phyloP scores from a whole-genome alignment of 805 yeast genomes.

The Barnettozyma wickerhamii region DNA sequence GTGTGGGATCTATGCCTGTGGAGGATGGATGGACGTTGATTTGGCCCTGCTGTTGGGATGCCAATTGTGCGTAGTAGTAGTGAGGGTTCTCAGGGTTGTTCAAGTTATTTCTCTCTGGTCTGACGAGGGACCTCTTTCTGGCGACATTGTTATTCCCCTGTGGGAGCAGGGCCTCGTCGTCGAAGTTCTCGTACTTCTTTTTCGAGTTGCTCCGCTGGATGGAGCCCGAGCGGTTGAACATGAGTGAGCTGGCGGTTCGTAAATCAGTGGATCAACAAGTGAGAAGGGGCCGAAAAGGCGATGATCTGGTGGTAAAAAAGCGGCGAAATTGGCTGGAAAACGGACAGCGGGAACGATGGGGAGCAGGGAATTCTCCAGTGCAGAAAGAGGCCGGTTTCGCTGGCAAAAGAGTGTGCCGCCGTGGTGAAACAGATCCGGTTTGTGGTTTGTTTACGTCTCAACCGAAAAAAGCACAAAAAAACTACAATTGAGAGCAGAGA shows the following conservation, averaged over 20 bases:
- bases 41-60: conserved; percentile 59
- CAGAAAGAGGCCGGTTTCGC: too few species aligned
- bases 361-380: too few species aligned
- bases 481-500: too few species aligned
- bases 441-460: too few species aligned
- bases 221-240: conserved; percentile 25
- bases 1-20: conserved; percentile 65
- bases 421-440: too few species aligned
- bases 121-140: conserved; percentile 65
- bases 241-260: too few species aligned
- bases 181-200: conserved; percentile 22
- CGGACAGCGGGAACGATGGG: too few species aligned
- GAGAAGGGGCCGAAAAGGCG: background rate
- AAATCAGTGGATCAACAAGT: background rate
- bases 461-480: too few species aligned
- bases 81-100: conserved; percentile 68
- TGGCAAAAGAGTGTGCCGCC: too few species aligned
- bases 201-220: conserved; percentile 19
- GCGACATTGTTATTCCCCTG: conserved; percentile 21
- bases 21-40: conserved; percentile 62
- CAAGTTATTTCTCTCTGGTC: conserved; percentile 75
- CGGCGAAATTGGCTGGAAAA: too few species aligned
- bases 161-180: conserved; percentile 31
- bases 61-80: conserved; percentile 71
- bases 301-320: conserved; percentile 1